Base-by-base conservation (phyloP, 257 asterid species). In the Solanum rostratum region DNA sequence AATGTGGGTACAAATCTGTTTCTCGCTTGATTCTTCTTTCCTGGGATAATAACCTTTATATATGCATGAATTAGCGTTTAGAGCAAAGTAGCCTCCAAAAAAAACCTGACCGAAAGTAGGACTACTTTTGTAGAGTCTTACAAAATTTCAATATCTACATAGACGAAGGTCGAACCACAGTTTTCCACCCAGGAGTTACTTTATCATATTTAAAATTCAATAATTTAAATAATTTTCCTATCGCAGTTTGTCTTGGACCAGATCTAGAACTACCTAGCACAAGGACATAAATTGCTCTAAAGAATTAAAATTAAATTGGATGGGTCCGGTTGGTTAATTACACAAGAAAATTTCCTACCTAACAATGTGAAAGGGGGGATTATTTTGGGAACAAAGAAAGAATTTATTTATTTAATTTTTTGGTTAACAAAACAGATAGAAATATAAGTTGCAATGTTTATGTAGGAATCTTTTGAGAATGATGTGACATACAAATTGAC, bases 391-490 rank as follows among this genome's bases (percentile, higher is more conserved):
- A 29, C 16, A 60, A 24, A n/a, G 29, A 57, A 57, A 33, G 6
- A 33, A 33, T 33, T 57, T 9, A 57, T 57, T 57, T n/a, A n/a
- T n/a, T 57, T 57, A 20, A 20, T 57, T 59, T 59, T 57, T 57
- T 57, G n/a, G 45, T 41, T 24, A 57, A 57, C 10, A 57, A 10
- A 2, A 54, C 3, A 2, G 5, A 29, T 7, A 45, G 2, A 74
- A 2, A 24, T 49, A 46, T 46, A 74, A 74, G 16, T 29, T 74
- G 81, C 60, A 73, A 45, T 73, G 6, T 74, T 73, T 46, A 74
- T 46, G 60, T 74, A 46, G 81, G 81, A 46, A 74, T 74, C 81
- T 74, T 46, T 46, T 74, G 60, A 74, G 33, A 74, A 46, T 74
- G 60, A 74, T 74, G 16, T 45, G 11, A 45, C 16, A 46, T 24